A percentile compares a stretch with the other conserved stretches of the same genome.
Conservation (phyloP, 441 rosid genomes). For the Geranium incanum region DNA sequence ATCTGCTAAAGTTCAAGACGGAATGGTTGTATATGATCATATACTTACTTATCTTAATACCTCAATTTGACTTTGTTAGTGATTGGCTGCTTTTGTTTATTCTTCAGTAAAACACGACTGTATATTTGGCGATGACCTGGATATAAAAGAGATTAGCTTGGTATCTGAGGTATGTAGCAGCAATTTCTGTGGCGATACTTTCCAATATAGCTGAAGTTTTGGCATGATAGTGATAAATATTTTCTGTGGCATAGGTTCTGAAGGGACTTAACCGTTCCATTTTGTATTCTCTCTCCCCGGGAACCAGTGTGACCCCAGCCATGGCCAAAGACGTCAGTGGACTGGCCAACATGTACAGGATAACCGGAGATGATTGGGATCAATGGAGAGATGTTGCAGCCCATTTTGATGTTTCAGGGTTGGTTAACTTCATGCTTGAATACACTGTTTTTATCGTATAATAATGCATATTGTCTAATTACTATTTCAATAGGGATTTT, state of each 20-base stretch:
- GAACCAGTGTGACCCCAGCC: conserved; percentile 69
- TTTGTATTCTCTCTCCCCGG: conserved; percentile 83
- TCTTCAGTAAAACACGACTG: conserved; percentile 79
- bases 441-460: conserved; percentile 1
- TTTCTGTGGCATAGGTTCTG: conserved; percentile 44
- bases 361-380: conserved; percentile 95
- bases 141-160: conserved; percentile 51
- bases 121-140: conserved; percentile 73
- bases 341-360: conserved; percentile 76
- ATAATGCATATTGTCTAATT: conserved; percentile 7
- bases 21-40: neutral
- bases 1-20: neutral
- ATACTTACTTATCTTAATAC: neutral
- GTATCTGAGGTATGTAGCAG: conserved; percentile 56
- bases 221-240: conserved; percentile 10
- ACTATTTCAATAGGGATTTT: conserved; percentile 44
- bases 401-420: conserved; percentile 85
- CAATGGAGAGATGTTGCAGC: conserved; percentile 65
- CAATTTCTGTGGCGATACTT: neutral
- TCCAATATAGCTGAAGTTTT: conserved; percentile 12
- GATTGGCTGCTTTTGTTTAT: neutral
- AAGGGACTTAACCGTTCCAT: conserved; percentile 54
- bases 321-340: conserved; percentile 66
- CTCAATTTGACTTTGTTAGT: neutral
- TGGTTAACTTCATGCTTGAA: conserved; percentile 10